Conservation (phyloP, 1,284 basidiomycete species). For the Volvariella volvacea region DNA sequence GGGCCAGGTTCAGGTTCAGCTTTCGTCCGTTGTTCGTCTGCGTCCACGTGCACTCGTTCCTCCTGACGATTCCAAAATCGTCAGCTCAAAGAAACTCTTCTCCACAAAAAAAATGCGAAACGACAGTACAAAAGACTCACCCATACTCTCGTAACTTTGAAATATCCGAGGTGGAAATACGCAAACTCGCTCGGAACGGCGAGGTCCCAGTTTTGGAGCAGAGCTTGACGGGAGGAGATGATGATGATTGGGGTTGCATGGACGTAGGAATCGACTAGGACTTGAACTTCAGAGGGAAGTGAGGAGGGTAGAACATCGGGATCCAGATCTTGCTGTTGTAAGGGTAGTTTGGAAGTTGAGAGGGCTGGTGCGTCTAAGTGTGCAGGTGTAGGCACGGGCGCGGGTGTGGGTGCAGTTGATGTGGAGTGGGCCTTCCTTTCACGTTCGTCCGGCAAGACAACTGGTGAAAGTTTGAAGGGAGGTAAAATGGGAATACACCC, state of each 20-base stretch:
- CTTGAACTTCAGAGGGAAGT: conserved; percentile 27
- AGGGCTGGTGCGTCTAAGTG: neutral
- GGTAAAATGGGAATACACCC: too few relatives aligned
- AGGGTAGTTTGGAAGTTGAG: neutral
- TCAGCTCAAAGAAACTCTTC: too few relatives aligned
- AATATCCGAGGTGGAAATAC: conserved; percentile 9
- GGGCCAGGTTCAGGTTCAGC: conserved; percentile 3
- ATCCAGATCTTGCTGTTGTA: neutral
- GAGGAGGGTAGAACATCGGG: conserved; percentile 15
- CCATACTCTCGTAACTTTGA: conserved; percentile 16
- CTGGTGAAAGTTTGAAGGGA: too few relatives aligned
- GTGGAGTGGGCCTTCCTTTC: too few relatives aligned
- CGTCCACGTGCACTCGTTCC: conserved; percentile 8
- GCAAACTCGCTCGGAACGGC: neutral
- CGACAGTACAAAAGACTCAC: conserved; percentile 11
- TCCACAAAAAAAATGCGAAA: neutral
- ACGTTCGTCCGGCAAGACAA: too few relatives aligned
- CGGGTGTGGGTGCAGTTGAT: too few relatives aligned
- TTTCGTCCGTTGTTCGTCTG: too few relatives aligned
- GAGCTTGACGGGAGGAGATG: conserved; percentile 19
- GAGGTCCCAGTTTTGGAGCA: conserved; percentile 8
- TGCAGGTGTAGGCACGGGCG: neutral
- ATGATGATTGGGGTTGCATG: conserved; percentile 25
- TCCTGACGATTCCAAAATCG: conserved; percentile 16
- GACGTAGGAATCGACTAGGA: conserved; percentile 26